phyloP scores from a whole-genome alignment of 192 early-diverging fungal genomes.

The Allomyces macrogynus region DNA sequence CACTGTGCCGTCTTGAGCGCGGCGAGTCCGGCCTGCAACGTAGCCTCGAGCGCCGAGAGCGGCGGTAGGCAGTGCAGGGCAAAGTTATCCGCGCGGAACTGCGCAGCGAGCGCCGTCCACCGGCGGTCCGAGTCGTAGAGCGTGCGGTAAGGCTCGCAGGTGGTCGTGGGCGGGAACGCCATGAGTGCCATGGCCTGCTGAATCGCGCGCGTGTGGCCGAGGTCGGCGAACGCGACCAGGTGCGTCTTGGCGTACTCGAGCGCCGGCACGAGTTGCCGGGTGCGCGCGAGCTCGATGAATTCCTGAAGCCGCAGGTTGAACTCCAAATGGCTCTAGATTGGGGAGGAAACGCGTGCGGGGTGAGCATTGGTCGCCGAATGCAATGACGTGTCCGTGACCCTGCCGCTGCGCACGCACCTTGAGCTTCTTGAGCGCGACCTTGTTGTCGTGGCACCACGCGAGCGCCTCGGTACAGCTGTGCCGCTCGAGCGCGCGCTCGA shows the following conservation, averaged over 20 bases:
- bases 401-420: constrained; percentile 30
- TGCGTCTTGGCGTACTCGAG: constrained; percentile 75
- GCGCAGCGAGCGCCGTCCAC: constrained; percentile 56
- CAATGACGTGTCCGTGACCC: not conserved
- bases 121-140: constrained; percentile 12
- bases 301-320: constrained; percentile 93
- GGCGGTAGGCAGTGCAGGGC: constrained; percentile 66
- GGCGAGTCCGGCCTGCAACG: constrained; percentile 85
- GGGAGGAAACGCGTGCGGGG: not conserved
- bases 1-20: constrained; percentile 83
- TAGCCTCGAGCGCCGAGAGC: constrained; percentile 64
- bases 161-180: constrained; percentile 56
- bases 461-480: constrained; percentile 73
- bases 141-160: constrained; percentile 44
- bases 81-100: constrained; percentile 74
- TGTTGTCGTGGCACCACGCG: constrained; percentile 89
- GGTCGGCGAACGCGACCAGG: constrained; percentile 51
- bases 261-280: constrained; percentile 39
- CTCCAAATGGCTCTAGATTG: constrained; percentile 92
- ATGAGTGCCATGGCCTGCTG: constrained; percentile 78
- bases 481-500: constrained; percentile 54
- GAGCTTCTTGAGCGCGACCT: constrained; percentile 65
- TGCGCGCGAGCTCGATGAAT: constrained; percentile 71
- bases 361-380: not conserved
- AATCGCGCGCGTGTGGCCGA: constrained; percentile 49